A percentile compares a stretch with the other conserved stretches of the same genome.
These are phyloP conservation scores for Penicillium expansum DNA, from an alignment of 2,329 filamentous ascomycete genomes.

Conservation along the genomic window DNA sequence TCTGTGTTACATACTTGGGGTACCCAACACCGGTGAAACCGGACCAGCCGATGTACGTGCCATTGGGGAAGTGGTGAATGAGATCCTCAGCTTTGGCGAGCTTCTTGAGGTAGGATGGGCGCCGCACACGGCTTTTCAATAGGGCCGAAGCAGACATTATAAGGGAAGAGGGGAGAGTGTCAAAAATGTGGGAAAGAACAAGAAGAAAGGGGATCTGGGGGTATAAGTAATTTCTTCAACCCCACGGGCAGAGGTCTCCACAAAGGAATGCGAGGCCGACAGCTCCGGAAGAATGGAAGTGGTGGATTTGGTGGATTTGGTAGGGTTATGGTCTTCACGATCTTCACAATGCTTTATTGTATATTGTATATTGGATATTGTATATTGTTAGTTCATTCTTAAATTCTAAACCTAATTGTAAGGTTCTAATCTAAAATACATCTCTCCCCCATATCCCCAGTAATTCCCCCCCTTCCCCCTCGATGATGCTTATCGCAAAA, in stretches of 20 bases:
- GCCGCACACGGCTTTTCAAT: constrained; percentile 70
- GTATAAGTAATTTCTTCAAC: constrained; percentile 15
- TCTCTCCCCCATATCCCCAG: too few relatives aligned
- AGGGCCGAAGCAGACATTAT: constrained; percentile 64
- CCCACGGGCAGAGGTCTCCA: constrained; percentile 16
- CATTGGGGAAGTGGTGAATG: constrained; percentile 76
- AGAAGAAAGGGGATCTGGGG: constrained; percentile 6
- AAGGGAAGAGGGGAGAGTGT: constrained; percentile 17
- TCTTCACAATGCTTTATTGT: too few relatives aligned
- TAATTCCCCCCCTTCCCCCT: neutral
- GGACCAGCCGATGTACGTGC: constrained; percentile 85
- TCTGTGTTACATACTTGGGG: constrained; percentile 63
- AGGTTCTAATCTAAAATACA: too few relatives aligned
- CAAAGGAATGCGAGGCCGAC: constrained; percentile 5
- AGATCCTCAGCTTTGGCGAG: constrained; percentile 75
- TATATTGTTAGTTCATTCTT: too few relatives aligned
- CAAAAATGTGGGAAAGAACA: neutral
- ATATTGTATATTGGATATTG: neutral
- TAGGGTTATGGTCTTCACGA: too few relatives aligned
- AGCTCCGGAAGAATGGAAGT: constrained; percentile 6
- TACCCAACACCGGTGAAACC: constrained; percentile 90
- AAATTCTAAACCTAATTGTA: too few relatives aligned
- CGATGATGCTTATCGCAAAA: neutral
- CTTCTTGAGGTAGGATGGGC: constrained; percentile 76
- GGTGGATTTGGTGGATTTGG: neutral